Percentiles rank a stretch among this genome's conserved stretches.
These are phyloP conservation scores for Xylariaceae sp. DNA, from an alignment of 2,329 filamentous ascomycete species.

Conservation along the genomic window DNA sequence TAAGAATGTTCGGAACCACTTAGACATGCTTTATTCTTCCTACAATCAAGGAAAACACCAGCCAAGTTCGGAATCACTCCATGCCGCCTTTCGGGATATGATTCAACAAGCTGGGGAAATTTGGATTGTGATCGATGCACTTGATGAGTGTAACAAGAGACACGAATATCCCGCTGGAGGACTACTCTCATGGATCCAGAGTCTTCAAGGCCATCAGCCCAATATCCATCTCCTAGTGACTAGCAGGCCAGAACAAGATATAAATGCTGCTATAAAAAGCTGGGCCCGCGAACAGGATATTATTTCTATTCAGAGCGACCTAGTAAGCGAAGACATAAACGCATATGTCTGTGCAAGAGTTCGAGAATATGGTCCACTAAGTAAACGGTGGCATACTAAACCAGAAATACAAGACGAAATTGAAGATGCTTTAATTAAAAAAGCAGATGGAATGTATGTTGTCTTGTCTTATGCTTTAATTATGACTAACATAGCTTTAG, in stretches of 20 bases:
- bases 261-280: slow-evolving; percentile 26
- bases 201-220: background rate
- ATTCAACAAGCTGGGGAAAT: slow-evolving; percentile 29
- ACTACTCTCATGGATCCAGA: slow-evolving; percentile 24
- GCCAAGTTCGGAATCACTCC: background rate
- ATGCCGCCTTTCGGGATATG: slow-evolving; percentile 7
- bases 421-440: slow-evolving; percentile 28
- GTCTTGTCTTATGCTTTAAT: background rate
- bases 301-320: slow-evolving; percentile 30
- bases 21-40: slow-evolving; percentile 28
- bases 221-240: slow-evolving; percentile 30
- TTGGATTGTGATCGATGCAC: slow-evolving; percentile 40
- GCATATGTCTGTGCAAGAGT: slow-evolving; percentile 34
- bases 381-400: slow-evolving; percentile 31
- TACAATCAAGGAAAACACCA: background rate
- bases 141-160: slow-evolving; percentile 36
- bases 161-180: background rate
- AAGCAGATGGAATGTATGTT: slow-evolving; percentile 41
- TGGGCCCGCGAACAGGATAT: slow-evolving; percentile 18
- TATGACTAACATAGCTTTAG: slow-evolving; percentile 12
- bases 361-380: slow-evolving; percentile 25
- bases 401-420: slow-evolving; percentile 34
- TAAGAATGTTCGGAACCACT: slow-evolving; percentile 16
- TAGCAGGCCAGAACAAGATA: slow-evolving; percentile 37
- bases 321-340: slow-evolving; percentile 36